phyloP scores from a whole-genome alignment of 805 yeast genomes.

The Cyberlindnera galapagoensis region DNA sequence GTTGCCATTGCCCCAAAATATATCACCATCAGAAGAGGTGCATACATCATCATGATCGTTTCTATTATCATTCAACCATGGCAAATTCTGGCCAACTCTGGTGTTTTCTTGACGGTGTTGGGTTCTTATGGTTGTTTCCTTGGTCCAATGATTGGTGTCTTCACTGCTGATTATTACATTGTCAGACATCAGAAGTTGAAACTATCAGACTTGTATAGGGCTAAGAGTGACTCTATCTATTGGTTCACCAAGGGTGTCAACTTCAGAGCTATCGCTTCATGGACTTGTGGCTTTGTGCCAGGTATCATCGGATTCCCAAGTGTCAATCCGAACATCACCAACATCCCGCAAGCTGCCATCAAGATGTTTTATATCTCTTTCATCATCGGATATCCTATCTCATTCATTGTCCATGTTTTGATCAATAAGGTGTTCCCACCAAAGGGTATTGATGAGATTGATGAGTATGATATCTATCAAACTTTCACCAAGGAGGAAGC shows the following conservation, averaged over 20 bases:
- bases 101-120: slow-evolving; percentile 19
- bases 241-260: slow-evolving; percentile 39
- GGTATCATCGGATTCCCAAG: slow-evolving; percentile 35
- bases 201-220: slow-evolving; percentile 34
- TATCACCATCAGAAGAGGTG: slow-evolving; percentile 59
- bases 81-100: slow-evolving; percentile 30
- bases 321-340: slow-evolving; percentile 24
- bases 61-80: slow-evolving; percentile 76
- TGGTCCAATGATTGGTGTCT: slow-evolving; percentile 38
- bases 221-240: slow-evolving; percentile 29
- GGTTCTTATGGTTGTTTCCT: slow-evolving; percentile 30
- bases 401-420: slow-evolving; percentile 19
- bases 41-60: slow-evolving; percentile 58
- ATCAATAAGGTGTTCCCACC: slow-evolving; percentile 25
- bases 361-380: slow-evolving; percentile 24
- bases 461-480: slow-evolving; percentile 28
- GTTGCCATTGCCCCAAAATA: slow-evolving; percentile 44
- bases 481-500: slow-evolving; percentile 31
- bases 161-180: slow-evolving; percentile 29
- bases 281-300: slow-evolving; percentile 34
- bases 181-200: slow-evolving; percentile 34
- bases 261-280: slow-evolving; percentile 34
- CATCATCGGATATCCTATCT: slow-evolving; percentile 22
- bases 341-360: slow-evolving; percentile 21
- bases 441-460: slow-evolving; percentile 24